Evolutionary conservation across 164 flowering plant genomes (phyloP), one percentile per base, ranked within the genome.

Genomic region (Vitis vinifera): DNA sequence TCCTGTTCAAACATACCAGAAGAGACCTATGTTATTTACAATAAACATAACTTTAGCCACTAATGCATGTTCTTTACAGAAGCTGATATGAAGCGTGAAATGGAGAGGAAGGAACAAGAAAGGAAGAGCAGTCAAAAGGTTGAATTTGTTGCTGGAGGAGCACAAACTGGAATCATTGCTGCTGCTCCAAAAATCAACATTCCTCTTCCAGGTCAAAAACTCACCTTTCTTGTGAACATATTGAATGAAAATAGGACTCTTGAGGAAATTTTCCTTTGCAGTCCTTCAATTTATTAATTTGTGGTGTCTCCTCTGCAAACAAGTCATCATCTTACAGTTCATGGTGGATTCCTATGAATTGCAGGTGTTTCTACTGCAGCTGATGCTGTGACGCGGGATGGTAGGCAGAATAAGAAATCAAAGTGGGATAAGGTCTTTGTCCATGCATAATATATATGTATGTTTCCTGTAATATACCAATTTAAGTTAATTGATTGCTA

Each of bases 341-440:
- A 17, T 59, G 53, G 23, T 31, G 60, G 16, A 51, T 65, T 44
- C 13, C 53, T 55, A 10, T 60, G 65, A 52, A 73, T 71, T 81
- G 62, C 78, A 78, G 87, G 83, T 66, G 82, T 78, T 68, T 63
- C 89, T 51, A 71, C 80, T 79, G 76, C 82, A 66, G 44, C 73
- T 64, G 97, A 91, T 85, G 74, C 73, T 37, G 65, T 57, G 49
- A 47, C 77, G 52, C 82, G 93, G 58, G 99, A 93, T n/a, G 83
- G 90, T 65, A 83, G 98, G 78, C 91, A 76, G 75, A 91, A 86
- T 76, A 95, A 93, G 82, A 93, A 91, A 79, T 88, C 98, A 67
- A 95, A 95, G 83, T 95, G 99, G 99, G 98, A 95, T 71, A 93
- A 95, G 97, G 99, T 91, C 59, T 62, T 57, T 12, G 19, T 57